These are phyloP conservation scores for Rhynchosporium agropyri DNA, from an alignment of 2,329 filamentous ascomycete species.

Conservation along the genomic window DNA sequence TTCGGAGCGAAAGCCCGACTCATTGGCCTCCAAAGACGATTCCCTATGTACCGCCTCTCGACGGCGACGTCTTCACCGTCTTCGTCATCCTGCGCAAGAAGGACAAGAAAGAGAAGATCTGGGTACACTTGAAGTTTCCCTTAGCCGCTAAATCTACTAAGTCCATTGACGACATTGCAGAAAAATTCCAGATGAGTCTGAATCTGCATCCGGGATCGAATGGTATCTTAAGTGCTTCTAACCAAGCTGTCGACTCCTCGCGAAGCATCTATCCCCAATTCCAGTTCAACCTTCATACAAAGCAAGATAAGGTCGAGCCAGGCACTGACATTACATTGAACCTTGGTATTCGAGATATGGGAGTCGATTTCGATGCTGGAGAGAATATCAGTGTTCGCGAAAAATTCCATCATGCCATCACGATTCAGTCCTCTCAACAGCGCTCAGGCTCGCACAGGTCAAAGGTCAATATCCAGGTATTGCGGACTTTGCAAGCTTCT, in stretches of 20 bases:
- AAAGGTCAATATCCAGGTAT: constrained; percentile 8
- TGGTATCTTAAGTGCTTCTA: constrained; percentile 26
- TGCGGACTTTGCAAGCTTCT: constrained; percentile 13
- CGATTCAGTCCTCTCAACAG: neutral
- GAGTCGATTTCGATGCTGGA: constrained; percentile 28
- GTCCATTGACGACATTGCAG: constrained; percentile 17
- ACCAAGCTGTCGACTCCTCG: constrained; percentile 20
- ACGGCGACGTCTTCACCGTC: constrained; percentile 49
- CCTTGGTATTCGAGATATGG: constrained; percentile 28
- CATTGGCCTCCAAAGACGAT: constrained; percentile 51
- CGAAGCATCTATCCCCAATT: constrained; percentile 12
- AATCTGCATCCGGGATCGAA: constrained; percentile 22
- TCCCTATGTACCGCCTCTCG: constrained; percentile 49
- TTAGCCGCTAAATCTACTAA: constrained; percentile 5
- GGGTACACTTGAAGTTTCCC: constrained; percentile 50
- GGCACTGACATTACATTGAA: constrained; percentile 27
- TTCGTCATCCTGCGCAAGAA: constrained; percentile 50
- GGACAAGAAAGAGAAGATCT: constrained; percentile 46
- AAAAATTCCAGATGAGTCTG: constrained; percentile 2
- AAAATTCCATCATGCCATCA: neutral
- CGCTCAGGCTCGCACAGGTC: neutral
- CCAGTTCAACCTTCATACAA: constrained; percentile 24
- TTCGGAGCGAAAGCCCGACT: constrained; percentile 47
- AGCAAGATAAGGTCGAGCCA: constrained; percentile 21
- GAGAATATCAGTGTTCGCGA: constrained; percentile 18